A percentile compares a stretch with the other conserved stretches of the same genome.
These are phyloP conservation scores for Saccharomyces hybrid DNA, from an alignment of 1,139 yeast genomes.

Conservation along the genomic window DNA sequence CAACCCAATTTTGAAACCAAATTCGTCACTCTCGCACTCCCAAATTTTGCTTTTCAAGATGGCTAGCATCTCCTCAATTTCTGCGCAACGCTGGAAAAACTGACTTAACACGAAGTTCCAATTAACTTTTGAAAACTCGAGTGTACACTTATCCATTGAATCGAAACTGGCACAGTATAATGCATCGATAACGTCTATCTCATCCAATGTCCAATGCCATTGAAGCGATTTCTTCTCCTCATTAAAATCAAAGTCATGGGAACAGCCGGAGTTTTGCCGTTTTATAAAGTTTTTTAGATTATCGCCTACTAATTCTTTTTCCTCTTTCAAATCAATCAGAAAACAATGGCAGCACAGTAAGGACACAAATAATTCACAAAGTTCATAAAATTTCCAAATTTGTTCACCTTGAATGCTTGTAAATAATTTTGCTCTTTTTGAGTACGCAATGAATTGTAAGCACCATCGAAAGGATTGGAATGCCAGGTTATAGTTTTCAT, in stretches of 20 bases:
- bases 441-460: constrained; percentile 16
- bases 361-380: constrained; percentile 2
- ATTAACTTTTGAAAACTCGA: constrained; percentile 3
- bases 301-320: not conserved
- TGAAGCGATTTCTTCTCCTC: not conserved
- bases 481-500: constrained; percentile 5
- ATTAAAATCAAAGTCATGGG: not conserved
- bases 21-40: constrained; percentile 9
- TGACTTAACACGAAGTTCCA: constrained; percentile 12
- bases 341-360: not conserved
- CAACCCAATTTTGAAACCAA: constrained; percentile 7
- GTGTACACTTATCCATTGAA: constrained; percentile 4
- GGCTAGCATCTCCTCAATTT: constrained; percentile 13
- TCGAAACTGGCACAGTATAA: constrained; percentile 7
- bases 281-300: not conserved
- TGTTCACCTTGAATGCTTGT: not conserved
- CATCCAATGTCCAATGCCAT: not conserved
- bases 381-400: constrained; percentile 2
- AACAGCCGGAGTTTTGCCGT: not conserved
- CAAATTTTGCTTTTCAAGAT: constrained; percentile 13
- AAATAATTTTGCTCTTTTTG: constrained; percentile 4
- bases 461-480: constrained; percentile 16
- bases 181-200: not conserved
- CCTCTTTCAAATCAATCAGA: not conserved
- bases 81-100: constrained; percentile 17